Base-by-base conservation (phyloP, 768 basidiomycete genomes). In the Hysterangium stoloniferum region DNA sequence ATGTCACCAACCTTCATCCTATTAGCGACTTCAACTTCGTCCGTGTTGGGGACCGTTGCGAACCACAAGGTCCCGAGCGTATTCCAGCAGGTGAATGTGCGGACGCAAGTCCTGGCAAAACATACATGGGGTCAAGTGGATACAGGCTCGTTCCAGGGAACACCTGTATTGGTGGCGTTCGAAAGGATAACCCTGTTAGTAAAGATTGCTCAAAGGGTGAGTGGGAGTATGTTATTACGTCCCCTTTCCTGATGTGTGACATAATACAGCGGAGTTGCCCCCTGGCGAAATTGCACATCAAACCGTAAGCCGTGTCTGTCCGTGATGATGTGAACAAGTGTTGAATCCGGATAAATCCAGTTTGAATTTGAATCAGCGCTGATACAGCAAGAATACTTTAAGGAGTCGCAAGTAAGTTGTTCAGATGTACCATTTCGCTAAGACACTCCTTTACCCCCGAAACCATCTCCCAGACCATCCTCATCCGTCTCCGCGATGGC, bases 111-210 rank as follows among this genome's bases (percentile, higher is more conserved):
- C 66, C 76, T 0, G 71, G 76, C 4, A 72, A 84, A 55, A 79
- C 61, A 6, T 99, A 91, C 62, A 59, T 74, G 62, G 96, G 96
- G 0, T 97, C 94, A 0, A 91, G 88, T 17, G 96, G 96, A 0
- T 99, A 82, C 63, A 76, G 93, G 28, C 80, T 84, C 61, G 90
- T 99, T 52, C 93, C 96, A 3, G 95, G 95, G 0, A 86, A 99
- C 60, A 86, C 83, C 0, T 99, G 96, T 61, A 57, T 62, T 3
- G 56, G 57, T 11, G 91, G 87, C 2, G 46, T 71, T 17, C 68
- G 74, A 59, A 87, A 86, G 68, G 95, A 96, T 58, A 71, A 76
- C 11, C 71, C 65, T 28, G 68, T 85, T 0, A 59, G 72, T 57
- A 97, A 95, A 71, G 67, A 77, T 24, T 99, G 96, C 63, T 80